These are phyloP conservation scores for Periconia sp. DNA, from an alignment of 2,329 filamentous ascomycete species.

Conservation along the genomic window DNA sequence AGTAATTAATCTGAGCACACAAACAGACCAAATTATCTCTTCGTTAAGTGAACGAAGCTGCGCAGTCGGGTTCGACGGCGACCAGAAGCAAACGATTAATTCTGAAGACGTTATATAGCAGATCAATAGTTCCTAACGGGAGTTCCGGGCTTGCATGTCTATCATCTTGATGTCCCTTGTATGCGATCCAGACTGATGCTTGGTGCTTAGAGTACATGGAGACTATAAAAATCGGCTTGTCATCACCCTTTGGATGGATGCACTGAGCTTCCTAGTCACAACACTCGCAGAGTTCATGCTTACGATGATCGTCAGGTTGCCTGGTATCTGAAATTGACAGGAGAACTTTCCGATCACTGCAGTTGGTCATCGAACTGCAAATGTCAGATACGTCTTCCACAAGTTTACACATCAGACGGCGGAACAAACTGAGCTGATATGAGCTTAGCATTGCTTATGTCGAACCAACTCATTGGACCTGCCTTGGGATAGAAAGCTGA, in stretches of 20 bases:
- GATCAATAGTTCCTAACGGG: too few relatives aligned
- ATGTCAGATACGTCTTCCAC: background rate
- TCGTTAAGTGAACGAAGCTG: background rate
- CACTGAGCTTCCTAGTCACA: background rate
- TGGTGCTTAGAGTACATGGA: background rate
- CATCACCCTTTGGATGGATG: background rate
- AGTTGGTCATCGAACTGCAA: background rate
- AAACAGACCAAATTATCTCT: background rate
- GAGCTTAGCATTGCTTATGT: background rate
- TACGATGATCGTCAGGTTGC: background rate
- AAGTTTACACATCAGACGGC: background rate
- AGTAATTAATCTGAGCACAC: background rate
- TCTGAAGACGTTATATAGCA: too few relatives aligned
- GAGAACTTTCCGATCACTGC: background rate
- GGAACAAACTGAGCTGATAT: background rate
- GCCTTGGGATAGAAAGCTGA: too few relatives aligned
- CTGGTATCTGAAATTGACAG: background rate
- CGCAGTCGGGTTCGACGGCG: too few relatives aligned
- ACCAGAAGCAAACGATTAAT: too few relatives aligned
- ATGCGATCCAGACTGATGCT: background rate
- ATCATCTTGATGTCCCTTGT: background rate
- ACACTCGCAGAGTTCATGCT: background rate
- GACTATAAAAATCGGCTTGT: background rate
- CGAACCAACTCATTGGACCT: background rate
- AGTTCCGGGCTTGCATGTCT: background rate